Conservation (phyloP, 768 basidiomycete genomes). For the Sarcodon sp. region DNA sequence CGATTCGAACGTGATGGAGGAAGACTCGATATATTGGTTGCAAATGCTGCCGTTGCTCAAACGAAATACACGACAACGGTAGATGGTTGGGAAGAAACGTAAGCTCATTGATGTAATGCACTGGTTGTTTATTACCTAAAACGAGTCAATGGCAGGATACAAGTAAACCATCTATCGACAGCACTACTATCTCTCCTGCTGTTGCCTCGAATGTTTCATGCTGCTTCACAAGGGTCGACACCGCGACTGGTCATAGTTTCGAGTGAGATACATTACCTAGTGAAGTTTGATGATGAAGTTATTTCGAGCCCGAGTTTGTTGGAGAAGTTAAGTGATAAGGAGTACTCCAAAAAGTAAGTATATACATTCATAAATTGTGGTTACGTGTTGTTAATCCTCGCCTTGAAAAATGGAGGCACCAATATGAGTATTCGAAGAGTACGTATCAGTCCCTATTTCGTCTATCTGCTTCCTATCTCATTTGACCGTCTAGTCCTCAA, state of each 20-base stretch:
- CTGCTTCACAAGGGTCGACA: conserved; percentile 13
- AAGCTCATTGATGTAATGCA: background rate
- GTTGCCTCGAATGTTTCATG: conserved; percentile 27
- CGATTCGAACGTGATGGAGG: conserved; percentile 9
- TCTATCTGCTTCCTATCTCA: too few relatives aligned
- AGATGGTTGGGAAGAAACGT: conserved; percentile 18
- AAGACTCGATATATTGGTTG: conserved; percentile 15
- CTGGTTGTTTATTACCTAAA: background rate
- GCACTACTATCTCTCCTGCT: conserved; percentile 27
- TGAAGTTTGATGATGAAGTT: background rate
- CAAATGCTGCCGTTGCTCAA: conserved; percentile 13
- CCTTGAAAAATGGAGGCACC: background rate
- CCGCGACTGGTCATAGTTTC: conserved; percentile 4
- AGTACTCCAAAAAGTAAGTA: conserved; percentile 13
- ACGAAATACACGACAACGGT: conserved; percentile 13
- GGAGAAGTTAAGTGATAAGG: conserved; percentile 13
- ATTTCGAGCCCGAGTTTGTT: conserved; percentile 12
- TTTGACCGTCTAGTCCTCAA: conserved; percentile 14
- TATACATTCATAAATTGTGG: too few relatives aligned
- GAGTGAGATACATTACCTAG: background rate
- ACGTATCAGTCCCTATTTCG: background rate
- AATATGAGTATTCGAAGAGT: background rate
- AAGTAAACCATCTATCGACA: conserved; percentile 32
- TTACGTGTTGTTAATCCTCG: too few relatives aligned
- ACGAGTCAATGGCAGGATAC: conserved; percentile 19